Conservation (phyloP, 345 rosid genomes). For the Gossypium australe region DNA sequence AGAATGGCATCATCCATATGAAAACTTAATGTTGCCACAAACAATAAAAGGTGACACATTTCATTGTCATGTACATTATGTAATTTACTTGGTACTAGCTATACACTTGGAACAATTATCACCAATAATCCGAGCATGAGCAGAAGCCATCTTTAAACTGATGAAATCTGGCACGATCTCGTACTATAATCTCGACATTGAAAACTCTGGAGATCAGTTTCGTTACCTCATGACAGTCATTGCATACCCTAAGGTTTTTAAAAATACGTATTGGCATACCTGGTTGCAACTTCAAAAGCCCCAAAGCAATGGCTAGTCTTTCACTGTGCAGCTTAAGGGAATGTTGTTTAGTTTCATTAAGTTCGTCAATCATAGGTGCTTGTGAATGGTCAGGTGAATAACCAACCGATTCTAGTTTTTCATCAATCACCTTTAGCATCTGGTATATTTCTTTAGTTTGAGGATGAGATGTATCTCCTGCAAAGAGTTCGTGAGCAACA, state of each 20-base stretch:
- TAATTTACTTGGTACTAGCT: not conserved
- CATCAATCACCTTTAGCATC: slow-evolving; percentile 49
- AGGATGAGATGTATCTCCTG: slow-evolving; percentile 81
- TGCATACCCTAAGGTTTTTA: slow-evolving; percentile 77
- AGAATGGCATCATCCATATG: not conserved
- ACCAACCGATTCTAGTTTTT: slow-evolving; percentile 37
- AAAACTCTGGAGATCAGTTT: slow-evolving; percentile 58
- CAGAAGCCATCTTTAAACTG: slow-evolving; percentile 67
- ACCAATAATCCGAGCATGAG: slow-evolving; percentile 81
- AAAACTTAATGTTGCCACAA: no score
- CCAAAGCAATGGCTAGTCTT: slow-evolving; percentile 76
- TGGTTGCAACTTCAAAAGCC: slow-evolving; percentile 54
- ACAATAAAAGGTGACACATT: not conserved
- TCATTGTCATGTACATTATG: not conserved
- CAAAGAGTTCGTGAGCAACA: slow-evolving; percentile 61
- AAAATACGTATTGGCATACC: slow-evolving; percentile 59
- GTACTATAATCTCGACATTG: slow-evolving; percentile 59
- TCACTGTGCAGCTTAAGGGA: slow-evolving; percentile 67
- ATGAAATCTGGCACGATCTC: slow-evolving; percentile 75
- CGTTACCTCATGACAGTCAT: slow-evolving; percentile 66
- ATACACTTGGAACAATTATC: slow-evolving; percentile 8
- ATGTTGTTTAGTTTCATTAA: slow-evolving; percentile 33
- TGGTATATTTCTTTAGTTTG: slow-evolving; percentile 49
- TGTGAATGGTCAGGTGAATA: slow-evolving; percentile 52
- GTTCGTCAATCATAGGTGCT: slow-evolving; percentile 46